Base-by-base conservation (phyloP, 139 green algal species). In the Diplosphaera chodatii region DNA sequence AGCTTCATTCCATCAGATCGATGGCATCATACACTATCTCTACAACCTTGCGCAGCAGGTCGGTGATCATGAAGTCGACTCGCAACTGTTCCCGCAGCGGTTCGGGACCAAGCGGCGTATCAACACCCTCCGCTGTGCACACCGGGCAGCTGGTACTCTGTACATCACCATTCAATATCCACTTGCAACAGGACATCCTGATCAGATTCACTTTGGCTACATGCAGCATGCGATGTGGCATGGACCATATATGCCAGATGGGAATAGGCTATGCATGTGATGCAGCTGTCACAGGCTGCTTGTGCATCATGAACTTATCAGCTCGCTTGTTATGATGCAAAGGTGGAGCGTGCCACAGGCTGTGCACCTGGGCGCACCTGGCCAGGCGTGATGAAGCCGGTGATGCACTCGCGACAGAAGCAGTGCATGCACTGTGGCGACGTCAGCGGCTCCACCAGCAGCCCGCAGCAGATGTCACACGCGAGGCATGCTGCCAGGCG, bases 361-460 rank as follows among this genome's bases (percentile, higher is more conserved):
- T n/a, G n/a, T 23, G 40, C 23, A 34, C 0, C 37, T 22, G 27
- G 25, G 40, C 22, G 23, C 37, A 25, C 27, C 67, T 64, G 20
- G 32, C 34, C 69, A 40, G 63, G 34, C 34, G 65, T 8, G 8
- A 80, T 25, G 23, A 64, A 32, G 29, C 40, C 48, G 23, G 71
- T 55, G 25, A 80, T 76, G 64, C 75, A 80, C 20, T 40, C 66
- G 3, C 31, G 34, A 70, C 75, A 80, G 70, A 77, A 80, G 65
- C 64, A 73, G 63, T 82, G 77, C 77, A 78, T 73, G 71, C 77
- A 82, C 41, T 73, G 70, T 16, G 73, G 71, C 21, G 67, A 67
- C 28, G 71, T 82, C 29, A 78, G 41, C 15, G 77, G 67, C 28
- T 82, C 67, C 21, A 41, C 27, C 34, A 82, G 28, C 13, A 82